Conservation (phyloP, 1,284 basidiomycete genomes). For the Cryptococcus jaspeensis region DNA sequence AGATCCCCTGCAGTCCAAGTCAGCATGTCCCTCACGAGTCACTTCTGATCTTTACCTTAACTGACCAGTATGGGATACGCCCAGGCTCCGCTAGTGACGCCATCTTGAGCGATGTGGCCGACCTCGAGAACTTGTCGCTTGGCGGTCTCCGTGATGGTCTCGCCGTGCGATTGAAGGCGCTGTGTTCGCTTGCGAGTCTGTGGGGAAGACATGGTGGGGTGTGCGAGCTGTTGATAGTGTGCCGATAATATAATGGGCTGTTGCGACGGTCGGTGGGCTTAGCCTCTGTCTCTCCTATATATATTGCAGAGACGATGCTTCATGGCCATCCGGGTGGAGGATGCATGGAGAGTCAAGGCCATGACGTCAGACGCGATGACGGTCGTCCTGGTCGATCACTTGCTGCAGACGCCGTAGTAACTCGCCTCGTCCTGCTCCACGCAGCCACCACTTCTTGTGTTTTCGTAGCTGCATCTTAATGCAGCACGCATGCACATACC, state of each 20-base stretch:
- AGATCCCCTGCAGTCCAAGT: constrained; percentile 37
- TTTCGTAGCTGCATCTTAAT: not conserved
- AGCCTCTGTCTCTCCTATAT: no score
- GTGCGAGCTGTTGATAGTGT: no score
- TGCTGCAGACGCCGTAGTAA: not conserved
- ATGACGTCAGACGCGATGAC: not conserved
- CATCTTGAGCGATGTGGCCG: constrained; percentile 39
- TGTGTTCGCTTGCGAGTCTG: constrained; percentile 14
- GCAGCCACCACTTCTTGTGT: no score
- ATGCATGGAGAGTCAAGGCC: not conserved
- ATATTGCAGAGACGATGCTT: no score
- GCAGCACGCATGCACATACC: no score
- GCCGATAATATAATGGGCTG: no score
- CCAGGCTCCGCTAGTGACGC: constrained; percentile 51
- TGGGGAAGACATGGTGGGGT: constrained; percentile 8
- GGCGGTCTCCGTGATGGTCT: constrained; percentile 22
- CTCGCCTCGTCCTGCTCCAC: not conserved
- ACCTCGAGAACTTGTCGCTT: constrained; percentile 39
- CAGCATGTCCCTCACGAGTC: not conserved
- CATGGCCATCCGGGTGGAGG: not conserved
- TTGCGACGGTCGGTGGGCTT: no score
- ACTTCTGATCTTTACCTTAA: not conserved
- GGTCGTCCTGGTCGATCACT: not conserved
- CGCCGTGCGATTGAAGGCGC: constrained; percentile 1
- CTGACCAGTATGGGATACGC: constrained; percentile 52